Base-by-base conservation (phyloP, 768 basidiomycete species). In the Suillus paluster region DNA sequence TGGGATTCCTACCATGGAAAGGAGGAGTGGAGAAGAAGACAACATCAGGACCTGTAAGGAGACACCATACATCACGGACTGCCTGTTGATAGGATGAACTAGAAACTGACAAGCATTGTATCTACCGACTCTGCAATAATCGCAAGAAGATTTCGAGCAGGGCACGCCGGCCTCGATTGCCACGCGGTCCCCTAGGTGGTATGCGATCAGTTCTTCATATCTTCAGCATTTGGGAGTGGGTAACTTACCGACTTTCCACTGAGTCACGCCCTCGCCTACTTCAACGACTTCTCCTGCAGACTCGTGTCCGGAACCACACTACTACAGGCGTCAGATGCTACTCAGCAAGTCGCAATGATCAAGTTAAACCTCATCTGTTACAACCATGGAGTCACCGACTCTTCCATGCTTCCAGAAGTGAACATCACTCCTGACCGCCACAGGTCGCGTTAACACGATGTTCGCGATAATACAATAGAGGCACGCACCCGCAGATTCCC, bases 11-110 rank as follows among this genome's bases (percentile, higher is more conserved):
- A 85, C 87, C 87, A 63, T 88, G 87, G 74, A 79, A 88, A 5
- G 88, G 88, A 23, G 88, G 88, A 1, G 88, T 89, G 12, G 88
- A 89, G 71, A 89, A 87, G 75, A 89, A 89, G 38, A 88, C 87
- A 36, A 82, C 73, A 38, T 80, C 75, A 23, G 78, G 78, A 53
- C 74, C 74, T 77, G 38, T 53, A 33, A 27, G 48, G 45, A 39
- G 14, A 30, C 10, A 57, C 66, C 30, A 70, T n/a, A n/a, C 14
- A 3, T 52, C 8, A 10, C n/a, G 27, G 33, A 30, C 15, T n/a
- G 41, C 23, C 30, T 23, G 21, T 41, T 36, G 14, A 30, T 39
- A 25, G 30, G 38, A 5, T 25, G 6, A n/a, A n/a, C 44, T 39
- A 50, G 21, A 42, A 49, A 39, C 71, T 49, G 59, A 73, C 88